These are phyloP conservation scores for Fusarium sp. DNA, from an alignment of 2,329 filamentous ascomycete genomes.

Conservation along the genomic window DNA sequence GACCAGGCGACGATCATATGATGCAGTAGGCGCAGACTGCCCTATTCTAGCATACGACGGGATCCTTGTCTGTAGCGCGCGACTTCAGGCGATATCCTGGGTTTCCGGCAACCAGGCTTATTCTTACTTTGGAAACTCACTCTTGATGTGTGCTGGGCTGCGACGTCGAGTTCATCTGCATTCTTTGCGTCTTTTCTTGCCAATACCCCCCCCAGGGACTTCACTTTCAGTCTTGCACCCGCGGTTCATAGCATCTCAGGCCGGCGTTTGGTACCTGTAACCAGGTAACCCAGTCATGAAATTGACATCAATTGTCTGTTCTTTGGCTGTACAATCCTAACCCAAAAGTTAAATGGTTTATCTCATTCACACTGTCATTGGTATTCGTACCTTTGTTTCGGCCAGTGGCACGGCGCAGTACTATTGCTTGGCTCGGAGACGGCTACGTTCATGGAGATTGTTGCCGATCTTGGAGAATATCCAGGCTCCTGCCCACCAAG, in stretches of 20 bases:
- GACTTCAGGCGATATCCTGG: background rate
- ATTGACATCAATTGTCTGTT: conserved; percentile 27
- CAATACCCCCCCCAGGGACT: conserved; percentile 32
- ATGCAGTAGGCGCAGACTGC: conserved; percentile 47
- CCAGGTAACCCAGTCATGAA: conserved; percentile 14
- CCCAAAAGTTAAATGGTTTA: conserved; percentile 21
- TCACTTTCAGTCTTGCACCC: conserved; percentile 6
- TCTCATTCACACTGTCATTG: background rate
- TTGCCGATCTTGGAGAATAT: too few relatives aligned
- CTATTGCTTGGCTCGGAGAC: background rate
- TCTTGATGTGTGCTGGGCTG: conserved; percentile 31
- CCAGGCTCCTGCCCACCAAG: background rate
- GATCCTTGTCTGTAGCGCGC: background rate
- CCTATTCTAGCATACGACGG: background rate
- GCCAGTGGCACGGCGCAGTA: background rate
- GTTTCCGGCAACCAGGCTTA: conserved; percentile 6
- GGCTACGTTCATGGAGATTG: background rate
- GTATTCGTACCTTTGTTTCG: background rate
- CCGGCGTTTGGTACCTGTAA: conserved; percentile 34
- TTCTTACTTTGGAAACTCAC: conserved; percentile 7
- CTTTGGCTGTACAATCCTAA: conserved; percentile 9
- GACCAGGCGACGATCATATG: conserved; percentile 32
- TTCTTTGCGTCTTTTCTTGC: conserved; percentile 28
- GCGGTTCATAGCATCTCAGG: conserved; percentile 34
- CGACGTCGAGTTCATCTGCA: conserved; percentile 24